Conservation (phyloP, 805 yeast genomes). For the Yarrowia osloensis region DNA sequence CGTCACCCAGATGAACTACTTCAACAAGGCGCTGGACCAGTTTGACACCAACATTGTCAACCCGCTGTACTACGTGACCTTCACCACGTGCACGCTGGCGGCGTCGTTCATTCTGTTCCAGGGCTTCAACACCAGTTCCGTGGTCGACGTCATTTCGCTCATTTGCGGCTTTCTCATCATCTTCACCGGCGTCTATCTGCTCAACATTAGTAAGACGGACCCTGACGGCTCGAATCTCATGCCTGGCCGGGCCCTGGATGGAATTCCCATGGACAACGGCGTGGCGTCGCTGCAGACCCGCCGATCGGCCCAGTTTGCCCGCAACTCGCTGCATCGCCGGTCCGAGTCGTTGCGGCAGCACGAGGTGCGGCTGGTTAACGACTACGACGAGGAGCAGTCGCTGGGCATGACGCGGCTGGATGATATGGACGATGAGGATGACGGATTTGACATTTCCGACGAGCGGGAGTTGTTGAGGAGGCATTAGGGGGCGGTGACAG, state of each 20-base stretch:
- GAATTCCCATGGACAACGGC: slow-evolving; percentile 81
- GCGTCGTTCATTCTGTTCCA: slow-evolving; percentile 85
- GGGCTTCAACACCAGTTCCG: slow-evolving; percentile 82
- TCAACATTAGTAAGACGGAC: slow-evolving; percentile 68
- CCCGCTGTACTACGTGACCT: slow-evolving; percentile 86
- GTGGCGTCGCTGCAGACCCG: slow-evolving; percentile 76
- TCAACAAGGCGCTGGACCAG: slow-evolving; percentile 90
- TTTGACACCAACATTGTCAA: slow-evolving; percentile 91
- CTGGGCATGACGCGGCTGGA: slow-evolving; percentile 43
- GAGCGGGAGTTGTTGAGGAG: slow-evolving; percentile 23
- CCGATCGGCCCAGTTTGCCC: slow-evolving; percentile 68
- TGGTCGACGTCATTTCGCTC: slow-evolving; percentile 76
- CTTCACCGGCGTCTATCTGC: slow-evolving; percentile 80
- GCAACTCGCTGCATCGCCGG: slow-evolving; percentile 43
- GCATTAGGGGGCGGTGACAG: too few species aligned
- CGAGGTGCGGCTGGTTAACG: slow-evolving; percentile 38
- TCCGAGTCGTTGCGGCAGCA: slow-evolving; percentile 39
- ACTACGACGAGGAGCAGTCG: slow-evolving; percentile 41
- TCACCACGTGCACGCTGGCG: slow-evolving; percentile 81
- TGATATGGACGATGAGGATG: slow-evolving; percentile 36
- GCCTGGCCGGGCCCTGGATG: slow-evolving; percentile 60
- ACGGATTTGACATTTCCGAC: slow-evolving; percentile 24
- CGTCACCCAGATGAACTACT: slow-evolving; percentile 88
- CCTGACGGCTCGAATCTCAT: slow-evolving; percentile 40
- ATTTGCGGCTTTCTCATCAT: slow-evolving; percentile 84